phyloP scores from a whole-genome alignment of 2,329 filamentous ascomycete species.

The Rutstroemia sp. region DNA sequence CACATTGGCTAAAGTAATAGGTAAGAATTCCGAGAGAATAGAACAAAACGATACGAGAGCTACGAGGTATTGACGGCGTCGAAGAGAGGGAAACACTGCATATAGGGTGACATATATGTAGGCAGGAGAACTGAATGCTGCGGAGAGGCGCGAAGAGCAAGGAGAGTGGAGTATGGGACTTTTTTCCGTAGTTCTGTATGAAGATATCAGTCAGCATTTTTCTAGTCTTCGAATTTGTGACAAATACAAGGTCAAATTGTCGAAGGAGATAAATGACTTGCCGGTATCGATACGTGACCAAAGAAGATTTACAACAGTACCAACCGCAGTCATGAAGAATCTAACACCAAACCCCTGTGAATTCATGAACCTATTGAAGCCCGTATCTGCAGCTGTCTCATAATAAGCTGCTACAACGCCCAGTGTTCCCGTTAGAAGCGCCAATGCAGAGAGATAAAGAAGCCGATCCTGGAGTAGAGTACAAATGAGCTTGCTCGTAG shows the following conservation, averaged over 20 bases:
- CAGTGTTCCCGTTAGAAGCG: background rate
- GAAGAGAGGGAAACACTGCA: constrained; percentile 35
- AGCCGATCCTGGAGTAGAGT: background rate
- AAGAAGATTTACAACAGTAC: constrained; percentile 34
- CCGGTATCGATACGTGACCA: constrained; percentile 34
- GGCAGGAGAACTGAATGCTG: constrained; percentile 36
- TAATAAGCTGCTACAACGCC: background rate
- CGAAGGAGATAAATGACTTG: background rate
- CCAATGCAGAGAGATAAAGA: background rate
- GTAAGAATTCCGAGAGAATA: background rate
- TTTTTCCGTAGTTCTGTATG: background rate
- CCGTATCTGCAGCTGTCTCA: constrained; percentile 21
- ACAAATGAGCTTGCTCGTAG: too few relatives aligned
- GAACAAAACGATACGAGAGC: background rate
- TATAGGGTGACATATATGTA: constrained; percentile 39
- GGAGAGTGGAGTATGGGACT: constrained; percentile 35
- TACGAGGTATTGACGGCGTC: constrained; percentile 27
- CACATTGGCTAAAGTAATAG: background rate
- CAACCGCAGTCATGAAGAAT: constrained; percentile 36
- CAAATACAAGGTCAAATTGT: constrained; percentile 25
- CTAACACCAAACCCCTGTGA: constrained; percentile 35
- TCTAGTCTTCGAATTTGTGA: background rate
- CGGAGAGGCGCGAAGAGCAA: constrained; percentile 21
- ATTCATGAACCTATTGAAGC: constrained; percentile 35
- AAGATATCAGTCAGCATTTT: constrained; percentile 17